These are phyloP conservation scores for Ogataea sp. DNA, from an alignment of 805 yeast genomes.

Conservation along the genomic window DNA sequence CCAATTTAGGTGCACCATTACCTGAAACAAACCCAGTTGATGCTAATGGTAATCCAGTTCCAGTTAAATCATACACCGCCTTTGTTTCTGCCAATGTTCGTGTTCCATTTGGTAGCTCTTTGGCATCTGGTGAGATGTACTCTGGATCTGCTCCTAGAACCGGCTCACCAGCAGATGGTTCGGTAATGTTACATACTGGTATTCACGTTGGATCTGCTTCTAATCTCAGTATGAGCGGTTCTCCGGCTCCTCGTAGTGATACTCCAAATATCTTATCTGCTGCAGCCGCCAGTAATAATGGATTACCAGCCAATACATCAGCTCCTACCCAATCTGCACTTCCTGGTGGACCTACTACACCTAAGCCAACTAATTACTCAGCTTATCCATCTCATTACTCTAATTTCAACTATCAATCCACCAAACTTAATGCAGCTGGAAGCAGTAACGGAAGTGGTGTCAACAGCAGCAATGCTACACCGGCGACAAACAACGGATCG, in stretches of 20 bases:
- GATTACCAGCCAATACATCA: neutral
- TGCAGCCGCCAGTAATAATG: neutral
- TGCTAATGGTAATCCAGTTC: neutral
- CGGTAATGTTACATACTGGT: no score
- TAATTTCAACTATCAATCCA: neutral
- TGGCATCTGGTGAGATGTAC: neutral
- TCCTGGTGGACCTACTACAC: neutral
- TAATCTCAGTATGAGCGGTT: no score
- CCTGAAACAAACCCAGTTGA: neutral
- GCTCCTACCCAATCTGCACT: neutral
- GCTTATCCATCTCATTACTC: constrained; percentile 1
- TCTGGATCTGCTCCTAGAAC: no score
- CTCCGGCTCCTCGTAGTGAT: no score
- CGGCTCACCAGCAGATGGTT: no score
- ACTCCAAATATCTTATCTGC: no score
- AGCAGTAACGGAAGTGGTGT: no score
- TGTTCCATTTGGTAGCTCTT: neutral
- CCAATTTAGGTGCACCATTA: neutral
- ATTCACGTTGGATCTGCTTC: no score
- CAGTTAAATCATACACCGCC: neutral
- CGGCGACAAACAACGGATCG: no score
- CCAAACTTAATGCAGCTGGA: no score
- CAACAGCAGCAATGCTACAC: no score
- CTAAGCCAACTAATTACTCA: neutral
- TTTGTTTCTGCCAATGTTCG: neutral